These are phyloP conservation scores for Ganoderma boninense DNA, from an alignment of 1,284 basidiomycete species.

Conservation along the genomic window DNA sequence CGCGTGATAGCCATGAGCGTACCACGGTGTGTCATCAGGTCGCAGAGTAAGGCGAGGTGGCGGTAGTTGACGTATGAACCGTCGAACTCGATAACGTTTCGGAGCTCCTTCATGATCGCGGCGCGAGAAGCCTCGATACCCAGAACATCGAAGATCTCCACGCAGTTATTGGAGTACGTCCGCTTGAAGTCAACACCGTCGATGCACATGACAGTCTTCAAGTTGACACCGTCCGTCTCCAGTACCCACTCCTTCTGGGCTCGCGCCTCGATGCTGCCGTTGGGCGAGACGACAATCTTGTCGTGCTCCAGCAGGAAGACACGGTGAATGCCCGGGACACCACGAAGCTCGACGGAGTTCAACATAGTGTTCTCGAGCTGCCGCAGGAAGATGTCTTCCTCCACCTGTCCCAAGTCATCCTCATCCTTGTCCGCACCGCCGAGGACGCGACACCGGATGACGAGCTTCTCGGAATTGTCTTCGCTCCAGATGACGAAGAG, in stretches of 20 bases:
- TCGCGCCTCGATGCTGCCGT: constrained; percentile 69
- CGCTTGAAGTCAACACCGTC: constrained; percentile 94
- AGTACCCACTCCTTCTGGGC: constrained; percentile 92
- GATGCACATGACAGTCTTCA: constrained; percentile 94
- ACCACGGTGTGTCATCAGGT: constrained; percentile 98
- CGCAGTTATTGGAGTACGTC: constrained; percentile 97
- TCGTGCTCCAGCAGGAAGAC: constrained; percentile 95
- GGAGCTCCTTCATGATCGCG: constrained; percentile 92
- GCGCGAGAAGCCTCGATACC: constrained; percentile 98
- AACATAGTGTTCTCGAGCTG: constrained; percentile 97
- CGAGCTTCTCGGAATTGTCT: constrained; percentile 97
- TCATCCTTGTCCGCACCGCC: constrained; percentile 93
- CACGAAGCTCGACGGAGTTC: constrained; percentile 94
- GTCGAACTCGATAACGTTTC: constrained; percentile 97
- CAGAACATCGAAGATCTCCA: constrained; percentile 95
- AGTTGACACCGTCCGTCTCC: constrained; percentile 96
- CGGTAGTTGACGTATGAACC: constrained; percentile 99
- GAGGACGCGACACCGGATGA: constrained; percentile 96
- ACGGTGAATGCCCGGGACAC: constrained; percentile 90
- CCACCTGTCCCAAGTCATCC: constrained; percentile 76
- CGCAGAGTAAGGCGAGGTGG: constrained; percentile 94
- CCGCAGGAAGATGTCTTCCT: constrained; percentile 97
- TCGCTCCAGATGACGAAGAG: constrained; percentile 99
- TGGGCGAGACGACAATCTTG: constrained; percentile 73
- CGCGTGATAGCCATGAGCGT: constrained; percentile 98